Conservation (phyloP, 163 green algal genomes). For the Scenedesmus sp. region DNA sequence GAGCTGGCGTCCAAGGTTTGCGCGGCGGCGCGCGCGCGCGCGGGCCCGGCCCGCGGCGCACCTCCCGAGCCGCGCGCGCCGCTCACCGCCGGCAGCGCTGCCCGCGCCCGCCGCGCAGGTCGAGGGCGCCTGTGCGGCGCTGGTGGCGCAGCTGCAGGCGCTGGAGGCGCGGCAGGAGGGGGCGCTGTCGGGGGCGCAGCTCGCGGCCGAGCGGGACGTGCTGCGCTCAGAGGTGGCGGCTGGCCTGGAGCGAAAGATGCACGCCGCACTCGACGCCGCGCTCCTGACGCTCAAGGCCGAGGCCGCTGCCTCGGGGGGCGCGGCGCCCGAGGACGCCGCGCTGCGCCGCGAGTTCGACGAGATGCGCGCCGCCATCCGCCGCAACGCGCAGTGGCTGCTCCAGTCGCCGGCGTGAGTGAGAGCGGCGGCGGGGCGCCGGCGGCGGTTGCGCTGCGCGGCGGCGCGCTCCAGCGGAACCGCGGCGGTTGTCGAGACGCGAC, state of each 20-base stretch:
- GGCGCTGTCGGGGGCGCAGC: neutral
- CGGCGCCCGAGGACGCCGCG: too few relatives aligned
- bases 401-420: constrained; percentile 20
- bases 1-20: too few relatives aligned
- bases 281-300: constrained; percentile 16
- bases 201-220: neutral
- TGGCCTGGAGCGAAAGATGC: constrained; percentile 34
- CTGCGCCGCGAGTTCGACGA: constrained; percentile 43
- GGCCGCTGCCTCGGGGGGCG: neutral
- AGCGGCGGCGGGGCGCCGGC: too few relatives aligned
- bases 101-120: neutral
- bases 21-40: too few relatives aligned
- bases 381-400: constrained; percentile 44
- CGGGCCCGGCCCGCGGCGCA: too few relatives aligned
- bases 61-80: too few relatives aligned
- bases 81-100: too few relatives aligned
- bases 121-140: neutral
- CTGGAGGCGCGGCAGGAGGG: neutral
- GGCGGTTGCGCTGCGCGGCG: too few relatives aligned
- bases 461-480: too few relatives aligned
- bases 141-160: neutral
- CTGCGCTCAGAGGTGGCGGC: neutral
- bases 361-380: constrained; percentile 21
- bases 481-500: too few relatives aligned
- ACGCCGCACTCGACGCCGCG: constrained; percentile 28